Conservation (phyloP, 2,329 filamentous ascomycete species). For the Alternaria brassicicola region DNA sequence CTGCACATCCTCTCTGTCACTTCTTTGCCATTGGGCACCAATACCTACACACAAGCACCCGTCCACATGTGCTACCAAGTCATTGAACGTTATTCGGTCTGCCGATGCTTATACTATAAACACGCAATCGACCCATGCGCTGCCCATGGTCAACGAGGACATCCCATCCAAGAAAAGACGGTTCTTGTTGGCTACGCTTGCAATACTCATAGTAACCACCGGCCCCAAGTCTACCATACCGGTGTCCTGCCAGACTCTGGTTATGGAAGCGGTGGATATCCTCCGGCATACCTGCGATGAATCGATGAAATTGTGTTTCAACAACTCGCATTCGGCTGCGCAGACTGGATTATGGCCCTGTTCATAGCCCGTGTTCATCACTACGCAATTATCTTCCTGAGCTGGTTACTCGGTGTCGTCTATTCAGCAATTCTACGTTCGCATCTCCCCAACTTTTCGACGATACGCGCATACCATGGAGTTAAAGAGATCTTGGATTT, state of each 20-base stretch:
- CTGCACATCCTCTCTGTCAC: not conserved
- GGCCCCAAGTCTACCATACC: conserved; percentile 28
- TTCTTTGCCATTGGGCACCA: not conserved
- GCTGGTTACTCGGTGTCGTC: conserved; percentile 28
- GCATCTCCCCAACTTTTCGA: conserved; percentile 15
- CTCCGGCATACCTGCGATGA: conserved; percentile 23
- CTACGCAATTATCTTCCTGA: conserved; percentile 26
- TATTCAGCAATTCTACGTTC: conserved; percentile 16
- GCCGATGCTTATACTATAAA: conserved; percentile 85
- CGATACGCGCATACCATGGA: conserved; percentile 35
- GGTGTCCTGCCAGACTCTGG: conserved; percentile 39
- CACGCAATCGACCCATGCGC: conserved; percentile 85
- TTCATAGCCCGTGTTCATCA: not conserved
- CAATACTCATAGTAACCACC: conserved; percentile 56
- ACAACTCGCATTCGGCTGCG: not conserved
- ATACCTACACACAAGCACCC: not conserved
- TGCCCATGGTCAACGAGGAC: conserved; percentile 74
- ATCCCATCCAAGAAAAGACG: conserved; percentile 73
- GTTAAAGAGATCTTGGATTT: conserved; percentile 19
- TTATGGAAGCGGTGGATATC: conserved; percentile 36
- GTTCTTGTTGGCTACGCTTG: conserved; percentile 86
- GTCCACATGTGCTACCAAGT: conserved; percentile 81
- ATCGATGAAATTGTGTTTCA: not conserved
- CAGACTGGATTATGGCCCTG: not conserved
- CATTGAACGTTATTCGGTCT: conserved; percentile 83